Percentiles rank a stretch among this genome's conserved stretches.
These are phyloP conservation scores for Dactylella cylindrospora DNA, from an alignment of 2,329 filamentous ascomycete genomes.

Conservation along the genomic window DNA sequence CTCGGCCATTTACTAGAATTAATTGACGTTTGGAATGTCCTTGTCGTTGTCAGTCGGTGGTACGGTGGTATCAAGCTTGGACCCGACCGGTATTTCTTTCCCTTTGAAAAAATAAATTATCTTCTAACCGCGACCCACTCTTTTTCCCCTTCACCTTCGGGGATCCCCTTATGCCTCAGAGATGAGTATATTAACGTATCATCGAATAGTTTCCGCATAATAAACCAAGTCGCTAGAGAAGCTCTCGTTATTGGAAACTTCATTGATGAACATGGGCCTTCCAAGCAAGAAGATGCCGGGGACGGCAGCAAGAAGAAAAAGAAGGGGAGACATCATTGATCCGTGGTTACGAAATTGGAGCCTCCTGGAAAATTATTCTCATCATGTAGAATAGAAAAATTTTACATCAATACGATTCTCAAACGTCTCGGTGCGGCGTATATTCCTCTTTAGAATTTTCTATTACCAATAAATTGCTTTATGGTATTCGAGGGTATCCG, in stretches of 20 bases:
- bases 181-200: conserved; percentile 9
- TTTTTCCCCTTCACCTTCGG: not conserved
- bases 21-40: conserved; percentile 89
- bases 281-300: conserved; percentile 20
- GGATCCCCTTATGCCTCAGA: not conserved
- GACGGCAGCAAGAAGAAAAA: conserved; percentile 39
- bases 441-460: no score
- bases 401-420: no score
- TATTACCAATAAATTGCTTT: no score
- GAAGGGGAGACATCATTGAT: no score
- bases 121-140: no score
- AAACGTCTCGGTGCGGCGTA: no score
- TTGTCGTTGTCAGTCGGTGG: conserved; percentile 93
- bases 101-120: not conserved
- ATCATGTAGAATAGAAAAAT: no score
- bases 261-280: conserved; percentile 37
- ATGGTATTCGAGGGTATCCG: no score
- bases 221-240: conserved; percentile 42
- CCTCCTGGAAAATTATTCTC: no score
- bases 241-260: conserved; percentile 32
- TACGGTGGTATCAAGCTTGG: conserved; percentile 90
- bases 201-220: conserved; percentile 37
- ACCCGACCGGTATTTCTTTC: conserved; percentile 63
- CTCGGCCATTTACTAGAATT: conserved; percentile 88
- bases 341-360: no score